A percentile compares a stretch with the other conserved stretches of the same genome.
Evolutionary conservation across 495 filamentous ascomycete species (phyloP).

Genomic region (Aspergillus cristatus): DNA sequence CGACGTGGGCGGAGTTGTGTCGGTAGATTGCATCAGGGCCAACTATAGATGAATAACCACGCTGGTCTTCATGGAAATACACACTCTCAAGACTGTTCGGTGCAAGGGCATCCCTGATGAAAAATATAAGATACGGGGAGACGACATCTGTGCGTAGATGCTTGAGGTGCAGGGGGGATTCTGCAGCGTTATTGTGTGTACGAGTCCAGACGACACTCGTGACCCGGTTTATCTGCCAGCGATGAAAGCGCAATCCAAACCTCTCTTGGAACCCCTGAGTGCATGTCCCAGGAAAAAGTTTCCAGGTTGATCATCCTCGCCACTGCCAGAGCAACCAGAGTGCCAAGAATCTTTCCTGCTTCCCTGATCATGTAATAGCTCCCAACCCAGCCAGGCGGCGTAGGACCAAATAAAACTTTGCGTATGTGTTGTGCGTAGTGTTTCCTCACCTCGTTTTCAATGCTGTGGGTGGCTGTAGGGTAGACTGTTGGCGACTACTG

Average conservation of each 20-base stretch:
- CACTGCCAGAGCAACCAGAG: slow-evolving; percentile 77
- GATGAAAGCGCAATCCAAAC: slow-evolving; percentile 80
- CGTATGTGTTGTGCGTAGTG: slow-evolving; percentile 76
- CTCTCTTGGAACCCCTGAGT: slow-evolving; percentile 78
- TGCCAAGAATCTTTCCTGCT: slow-evolving; percentile 88
- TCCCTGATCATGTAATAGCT: slow-evolving; percentile 84
- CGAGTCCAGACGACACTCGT: slow-evolving; percentile 56
- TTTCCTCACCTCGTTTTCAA: no score
- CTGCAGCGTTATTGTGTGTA: no score
- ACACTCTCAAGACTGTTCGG: slow-evolving; percentile 80
- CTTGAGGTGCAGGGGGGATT: slow-evolving; percentile 70
- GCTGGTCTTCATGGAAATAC: slow-evolving; percentile 69
- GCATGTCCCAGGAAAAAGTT: slow-evolving; percentile 94
- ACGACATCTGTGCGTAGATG: slow-evolving; percentile 75
- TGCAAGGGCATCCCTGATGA: slow-evolving; percentile 76
- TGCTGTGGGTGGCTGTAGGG: no score
- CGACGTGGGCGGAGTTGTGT: slow-evolving; percentile 67
- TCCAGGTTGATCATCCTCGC: slow-evolving; percentile 84
- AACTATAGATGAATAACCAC: slow-evolving; percentile 41
- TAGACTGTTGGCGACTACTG: no score
- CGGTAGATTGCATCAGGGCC: slow-evolving; percentile 68
- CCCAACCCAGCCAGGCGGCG: slow-evolving; percentile 79
- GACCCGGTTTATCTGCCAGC: slow-evolving; percentile 51
- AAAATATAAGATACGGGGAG: slow-evolving; percentile 67
- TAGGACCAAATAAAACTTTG: slow-evolving; percentile 87